Evolutionary conservation across 2,329 filamentous ascomycete genomes (phyloP), one percentile per base, ranked within the genome.

Genomic region (Chrysoporthe puriensis): DNA sequence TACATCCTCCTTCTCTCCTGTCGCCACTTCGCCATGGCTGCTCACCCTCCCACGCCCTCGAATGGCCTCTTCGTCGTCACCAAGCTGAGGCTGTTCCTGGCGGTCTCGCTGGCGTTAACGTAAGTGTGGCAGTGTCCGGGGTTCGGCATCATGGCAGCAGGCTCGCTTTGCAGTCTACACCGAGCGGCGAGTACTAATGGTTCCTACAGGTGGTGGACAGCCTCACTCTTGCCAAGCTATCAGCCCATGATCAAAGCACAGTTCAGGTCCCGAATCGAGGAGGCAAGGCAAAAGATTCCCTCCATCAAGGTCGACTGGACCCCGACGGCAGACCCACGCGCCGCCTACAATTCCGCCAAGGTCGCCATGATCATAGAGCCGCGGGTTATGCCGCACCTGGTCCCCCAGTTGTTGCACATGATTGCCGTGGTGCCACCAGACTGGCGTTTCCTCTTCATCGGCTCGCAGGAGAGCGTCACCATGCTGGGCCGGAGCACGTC

Each of bases 381-480:
- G 75, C 82, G 85, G 0, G 73, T 81, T 1, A 78, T 80, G 46
- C 79, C 84, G 3, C 77, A 82, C 69, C 80, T 88, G 54, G 84
- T 84, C 3, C 85, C 85, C 1, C 77, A 86, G 50, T 77, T 86
- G 74, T 78, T 87, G 34, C 85, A 87, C 73, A 85, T 87, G 77
- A 86, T 86, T 71, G 78, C 82, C 4, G 83, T 87, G 26, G 82
- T 87, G 1, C 85, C 85, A 4, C 82, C 84, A 1, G 84, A 87
- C 76, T 88, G 85, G 85, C 82, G 81, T 42, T 86, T 86, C 77
- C 80, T 81, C 52, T 86, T 86, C 78, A 85, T 86, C 80, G 85
- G 85, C 64, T 85, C 82, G 16, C 42, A 74, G 32, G 78, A 80
- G 62, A 86, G 83, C 64, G 79, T 84, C 34, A 75, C 79, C 56